phyloP scores from a whole-genome alignment of 202 grass and related monocot species.

The Saccharum hybrid region DNA sequence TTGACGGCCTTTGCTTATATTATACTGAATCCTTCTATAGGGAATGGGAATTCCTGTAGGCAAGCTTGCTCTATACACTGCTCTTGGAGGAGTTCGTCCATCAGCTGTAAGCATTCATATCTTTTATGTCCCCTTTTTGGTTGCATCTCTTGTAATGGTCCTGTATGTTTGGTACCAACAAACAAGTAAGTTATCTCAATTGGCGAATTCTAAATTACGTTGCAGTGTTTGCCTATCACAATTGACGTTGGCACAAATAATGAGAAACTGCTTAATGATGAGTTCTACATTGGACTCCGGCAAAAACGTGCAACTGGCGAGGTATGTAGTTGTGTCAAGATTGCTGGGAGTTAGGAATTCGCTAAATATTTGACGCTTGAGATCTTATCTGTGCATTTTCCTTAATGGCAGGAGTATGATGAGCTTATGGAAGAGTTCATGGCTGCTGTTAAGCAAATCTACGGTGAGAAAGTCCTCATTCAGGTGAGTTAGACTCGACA shows the following conservation, averaged over 20 bases:
- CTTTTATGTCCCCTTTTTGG: neutral
- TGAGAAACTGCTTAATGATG: slow-evolving; percentile 81
- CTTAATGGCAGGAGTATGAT: slow-evolving; percentile 75
- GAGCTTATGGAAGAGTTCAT: slow-evolving; percentile 95
- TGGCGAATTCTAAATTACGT: slow-evolving; percentile 8
- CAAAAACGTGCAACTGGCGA: slow-evolving; percentile 89
- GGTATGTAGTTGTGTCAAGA: slow-evolving; percentile 52
- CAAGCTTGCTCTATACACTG: slow-evolving; percentile 97
- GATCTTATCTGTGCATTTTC: slow-evolving; percentile 33
- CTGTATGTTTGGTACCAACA: slow-evolving; percentile 12
- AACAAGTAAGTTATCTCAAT: slow-evolving; percentile 15
- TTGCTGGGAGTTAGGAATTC: slow-evolving; percentile 33
- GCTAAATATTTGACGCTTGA: slow-evolving; percentile 16
- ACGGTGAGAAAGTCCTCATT: slow-evolving; percentile 96
- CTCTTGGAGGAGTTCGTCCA: slow-evolving; percentile 87
- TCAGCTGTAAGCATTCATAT: slow-evolving; percentile 72
- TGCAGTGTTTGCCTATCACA: slow-evolving; percentile 93
- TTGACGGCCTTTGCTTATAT: slow-evolving; percentile 40
- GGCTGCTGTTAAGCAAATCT: slow-evolving; percentile 81
- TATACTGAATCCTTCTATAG: slow-evolving; percentile 58
- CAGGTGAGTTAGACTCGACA: slow-evolving; percentile 62
- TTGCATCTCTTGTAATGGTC: neutral
- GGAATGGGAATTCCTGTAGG: slow-evolving; percentile 99
- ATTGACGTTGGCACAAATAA: slow-evolving; percentile 99
- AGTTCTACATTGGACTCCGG: slow-evolving; percentile 94